Percentiles rank a stretch among this genome's conserved stretches.
phyloP scores from a whole-genome alignment of 495 filamentous ascomycete species.

The Zalerion maritima region DNA sequence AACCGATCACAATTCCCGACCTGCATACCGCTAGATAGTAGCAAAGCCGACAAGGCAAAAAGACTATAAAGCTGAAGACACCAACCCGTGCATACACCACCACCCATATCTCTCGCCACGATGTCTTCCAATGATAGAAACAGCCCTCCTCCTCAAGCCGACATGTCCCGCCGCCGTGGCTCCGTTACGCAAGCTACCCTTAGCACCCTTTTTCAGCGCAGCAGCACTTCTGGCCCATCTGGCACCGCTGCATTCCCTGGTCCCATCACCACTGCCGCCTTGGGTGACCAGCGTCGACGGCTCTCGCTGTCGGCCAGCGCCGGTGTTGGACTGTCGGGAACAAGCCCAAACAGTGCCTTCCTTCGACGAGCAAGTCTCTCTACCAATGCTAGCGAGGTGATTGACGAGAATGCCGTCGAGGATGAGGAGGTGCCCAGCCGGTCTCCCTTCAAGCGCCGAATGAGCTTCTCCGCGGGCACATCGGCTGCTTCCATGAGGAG shows the following conservation, averaged over 20 bases:
- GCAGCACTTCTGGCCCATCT: conserved; percentile 23
- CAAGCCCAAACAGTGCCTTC: conserved; percentile 53
- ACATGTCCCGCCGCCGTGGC: conserved; percentile 33
- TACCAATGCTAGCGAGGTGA: conserved; percentile 56
- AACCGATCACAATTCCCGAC: too few species aligned
- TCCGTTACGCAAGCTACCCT: conserved; percentile 41
- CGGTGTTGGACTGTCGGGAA: conserved; percentile 67
- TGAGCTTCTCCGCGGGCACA: conserved; percentile 70
- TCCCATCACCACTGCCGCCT: conserved; percentile 51
- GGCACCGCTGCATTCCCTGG: conserved; percentile 37
- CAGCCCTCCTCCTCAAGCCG: conserved; percentile 17
- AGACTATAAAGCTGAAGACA: too few species aligned
- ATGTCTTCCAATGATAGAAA: conserved; percentile 27
- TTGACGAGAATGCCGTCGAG: conserved; percentile 77
- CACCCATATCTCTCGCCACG: conserved; percentile 6
- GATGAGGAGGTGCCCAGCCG: conserved; percentile 54
- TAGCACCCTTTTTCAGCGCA: conserved; percentile 37
- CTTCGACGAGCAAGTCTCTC: conserved; percentile 63
- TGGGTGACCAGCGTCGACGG: conserved; percentile 62
- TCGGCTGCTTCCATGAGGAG: too few species aligned
- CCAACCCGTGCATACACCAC: too few species aligned
- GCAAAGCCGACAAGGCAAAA: too few species aligned
- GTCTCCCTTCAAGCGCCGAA: conserved; percentile 71
- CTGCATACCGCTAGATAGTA: too few species aligned
- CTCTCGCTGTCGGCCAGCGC: conserved; percentile 80